Percentiles rank a stretch among this genome's conserved stretches.
Evolutionary conservation across 768 basidiomycete genomes (phyloP).

Genomic region (Steccherinum ochraceum): DNA sequence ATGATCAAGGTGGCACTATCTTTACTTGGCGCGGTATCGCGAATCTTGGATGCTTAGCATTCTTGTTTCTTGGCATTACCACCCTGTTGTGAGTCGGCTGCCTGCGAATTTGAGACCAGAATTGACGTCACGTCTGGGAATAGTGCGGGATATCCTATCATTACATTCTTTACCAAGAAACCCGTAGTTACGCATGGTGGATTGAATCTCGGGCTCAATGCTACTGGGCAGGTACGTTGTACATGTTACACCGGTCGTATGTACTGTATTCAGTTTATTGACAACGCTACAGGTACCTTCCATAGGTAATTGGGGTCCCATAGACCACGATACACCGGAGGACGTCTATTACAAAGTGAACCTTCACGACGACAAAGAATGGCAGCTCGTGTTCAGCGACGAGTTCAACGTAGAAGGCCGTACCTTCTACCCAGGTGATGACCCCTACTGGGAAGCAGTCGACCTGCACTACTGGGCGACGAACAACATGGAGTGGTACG

Average conservation of each 20-base stretch:
- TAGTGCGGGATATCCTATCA: constrained; percentile 39
- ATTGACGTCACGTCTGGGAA: background rate
- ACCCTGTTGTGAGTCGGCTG: constrained; percentile 56
- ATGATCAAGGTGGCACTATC: constrained; percentile 35
- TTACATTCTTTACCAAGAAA: constrained; percentile 29
- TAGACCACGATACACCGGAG: constrained; percentile 52
- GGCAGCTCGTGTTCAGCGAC: constrained; percentile 77
- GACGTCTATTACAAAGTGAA: constrained; percentile 31
- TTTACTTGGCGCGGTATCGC: constrained; percentile 57
- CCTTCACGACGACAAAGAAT: constrained; percentile 14
- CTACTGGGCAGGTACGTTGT: constrained; percentile 35
- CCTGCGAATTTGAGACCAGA: background rate
- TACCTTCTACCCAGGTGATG: constrained; percentile 76
- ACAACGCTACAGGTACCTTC: constrained; percentile 18
- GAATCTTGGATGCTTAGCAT: constrained; percentile 70
- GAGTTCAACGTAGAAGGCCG: constrained; percentile 71
- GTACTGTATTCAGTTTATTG: too few species aligned
- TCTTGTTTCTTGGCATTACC: constrained; percentile 36
- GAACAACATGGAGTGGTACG: constrained; percentile 73
- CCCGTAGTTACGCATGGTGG: constrained; percentile 29
- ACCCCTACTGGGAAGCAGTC: constrained; percentile 76
- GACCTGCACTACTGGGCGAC: constrained; percentile 78
- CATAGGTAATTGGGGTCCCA: constrained; percentile 40
- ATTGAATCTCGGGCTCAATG: constrained; percentile 38
- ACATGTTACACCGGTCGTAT: background rate